Percentiles rank a stretch among this genome's conserved stretches.
phyloP scores from a whole-genome alignment of 192 early-diverging fungal genomes.

The Backusella westeae region DNA sequence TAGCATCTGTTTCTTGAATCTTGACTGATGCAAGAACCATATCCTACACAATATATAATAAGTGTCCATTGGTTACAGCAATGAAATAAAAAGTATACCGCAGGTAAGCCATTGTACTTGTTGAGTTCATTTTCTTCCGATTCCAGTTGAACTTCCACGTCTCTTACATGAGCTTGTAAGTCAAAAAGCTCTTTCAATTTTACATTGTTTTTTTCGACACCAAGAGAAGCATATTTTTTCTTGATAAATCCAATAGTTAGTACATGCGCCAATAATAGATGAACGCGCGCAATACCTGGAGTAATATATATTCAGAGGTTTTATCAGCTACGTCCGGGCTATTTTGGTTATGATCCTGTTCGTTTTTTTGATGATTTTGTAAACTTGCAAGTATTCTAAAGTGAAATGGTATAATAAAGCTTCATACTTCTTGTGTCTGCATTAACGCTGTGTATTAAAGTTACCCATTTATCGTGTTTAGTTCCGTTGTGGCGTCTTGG shows the following conservation, averaged over 20 bases:
- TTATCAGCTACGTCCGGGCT: neutral
- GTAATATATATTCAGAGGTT: neutral
- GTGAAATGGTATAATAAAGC: neutral
- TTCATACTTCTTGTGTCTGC: no score
- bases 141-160: neutral
- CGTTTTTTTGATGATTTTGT: neutral
- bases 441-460: neutral
- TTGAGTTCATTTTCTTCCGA: neutral
- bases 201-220: neutral
- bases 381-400: neutral
- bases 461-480: neutral
- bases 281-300: neutral
- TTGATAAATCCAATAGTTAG: neutral
- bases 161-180: neutral
- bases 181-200: neutral
- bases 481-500: neutral
- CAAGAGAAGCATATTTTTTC: neutral
- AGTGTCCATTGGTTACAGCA: neutral
- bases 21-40: neutral
- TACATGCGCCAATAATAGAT: no score
- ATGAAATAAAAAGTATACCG: neutral
- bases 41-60: neutral
- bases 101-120: neutral
- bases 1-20: neutral
- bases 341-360: neutral